Percentiles rank a stretch among this genome's conserved stretches.
These are phyloP conservation scores for Eutypa lata DNA, from an alignment of 2,329 filamentous ascomycete genomes.

Conservation along the genomic window DNA sequence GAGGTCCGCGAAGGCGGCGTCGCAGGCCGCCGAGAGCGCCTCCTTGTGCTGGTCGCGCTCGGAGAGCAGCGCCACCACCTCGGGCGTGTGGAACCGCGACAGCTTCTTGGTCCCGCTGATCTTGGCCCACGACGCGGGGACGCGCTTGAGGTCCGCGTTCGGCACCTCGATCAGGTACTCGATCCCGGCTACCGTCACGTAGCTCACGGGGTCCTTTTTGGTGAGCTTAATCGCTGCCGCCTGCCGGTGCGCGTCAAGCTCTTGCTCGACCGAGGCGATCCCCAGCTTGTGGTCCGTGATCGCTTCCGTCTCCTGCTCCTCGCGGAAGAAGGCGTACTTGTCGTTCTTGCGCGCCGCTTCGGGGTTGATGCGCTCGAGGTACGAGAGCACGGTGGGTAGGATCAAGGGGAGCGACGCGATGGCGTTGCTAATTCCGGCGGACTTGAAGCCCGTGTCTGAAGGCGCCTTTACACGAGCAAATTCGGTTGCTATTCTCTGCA, in stretches of 20 bases:
- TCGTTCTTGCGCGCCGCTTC: slow-evolving; percentile 82
- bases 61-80: slow-evolving; percentile 76
- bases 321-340: slow-evolving; percentile 91
- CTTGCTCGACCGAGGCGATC: slow-evolving; percentile 88
- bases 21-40: slow-evolving; percentile 85
- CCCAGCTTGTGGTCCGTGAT: slow-evolving; percentile 87
- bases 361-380: slow-evolving; percentile 81
- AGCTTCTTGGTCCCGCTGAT: slow-evolving; percentile 91
- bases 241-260: slow-evolving; percentile 73
- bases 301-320: slow-evolving; percentile 81
- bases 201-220: slow-evolving; percentile 67
- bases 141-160: slow-evolving; percentile 76
- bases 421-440: slow-evolving; percentile 65
- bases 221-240: slow-evolving; percentile 71
- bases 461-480: slow-evolving; percentile 66
- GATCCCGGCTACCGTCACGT: slow-evolving; percentile 82
- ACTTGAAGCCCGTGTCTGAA: slow-evolving; percentile 68
- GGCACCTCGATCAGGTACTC: slow-evolving; percentile 93
- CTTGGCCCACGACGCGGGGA: slow-evolving; percentile 93
- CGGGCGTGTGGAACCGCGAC: slow-evolving; percentile 90
- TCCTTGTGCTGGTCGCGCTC: slow-evolving; percentile 96
- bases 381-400: slow-evolving; percentile 65
- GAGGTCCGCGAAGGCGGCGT: slow-evolving; percentile 72
- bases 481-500: slow-evolving; percentile 77
- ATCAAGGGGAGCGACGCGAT: slow-evolving; percentile 76